phyloP scores from a whole-genome alignment of 163 green algal species.

The Chloromonas sp. region DNA sequence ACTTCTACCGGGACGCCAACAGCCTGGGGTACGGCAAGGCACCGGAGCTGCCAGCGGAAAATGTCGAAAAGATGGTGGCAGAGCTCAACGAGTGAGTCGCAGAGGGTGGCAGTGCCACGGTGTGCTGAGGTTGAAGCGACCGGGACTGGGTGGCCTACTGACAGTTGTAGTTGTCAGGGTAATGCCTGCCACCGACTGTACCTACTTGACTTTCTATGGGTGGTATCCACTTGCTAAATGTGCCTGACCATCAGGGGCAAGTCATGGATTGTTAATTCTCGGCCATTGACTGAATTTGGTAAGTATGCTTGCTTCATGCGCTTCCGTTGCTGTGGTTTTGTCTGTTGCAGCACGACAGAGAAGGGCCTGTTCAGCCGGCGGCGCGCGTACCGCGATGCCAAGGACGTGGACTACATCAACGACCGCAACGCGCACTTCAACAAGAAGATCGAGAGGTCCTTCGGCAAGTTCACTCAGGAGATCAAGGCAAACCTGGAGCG shows the following conservation, averaged over 20 bases:
- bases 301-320: too few relatives aligned
- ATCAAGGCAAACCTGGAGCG: conserved; percentile 87
- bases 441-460: conserved; percentile 88
- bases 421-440: conserved; percentile 95
- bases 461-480: conserved; percentile 55
- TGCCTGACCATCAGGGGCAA: too few relatives aligned
- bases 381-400: conserved; percentile 31
- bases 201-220: too few relatives aligned
- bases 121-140: too few relatives aligned
- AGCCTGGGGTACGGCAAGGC: conserved; percentile 63
- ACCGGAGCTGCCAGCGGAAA: conserved; percentile 44
- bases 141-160: too few relatives aligned
- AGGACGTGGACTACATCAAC: conserved; percentile 97
- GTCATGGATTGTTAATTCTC: too few relatives aligned
- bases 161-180: too few relatives aligned
- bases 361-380: conserved; percentile 18
- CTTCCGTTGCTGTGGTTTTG: too few relatives aligned
- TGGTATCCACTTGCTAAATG: too few relatives aligned
- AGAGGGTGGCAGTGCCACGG: too few relatives aligned
- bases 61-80: conserved; percentile 81
- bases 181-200: too few relatives aligned
- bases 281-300: too few relatives aligned
- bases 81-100: conserved; percentile 41
- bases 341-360: not conserved
- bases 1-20: conserved; percentile 70